Evolutionary conservation across 2,329 filamentous ascomycete species (phyloP).

Genomic region (Cytospora leucostoma): DNA sequence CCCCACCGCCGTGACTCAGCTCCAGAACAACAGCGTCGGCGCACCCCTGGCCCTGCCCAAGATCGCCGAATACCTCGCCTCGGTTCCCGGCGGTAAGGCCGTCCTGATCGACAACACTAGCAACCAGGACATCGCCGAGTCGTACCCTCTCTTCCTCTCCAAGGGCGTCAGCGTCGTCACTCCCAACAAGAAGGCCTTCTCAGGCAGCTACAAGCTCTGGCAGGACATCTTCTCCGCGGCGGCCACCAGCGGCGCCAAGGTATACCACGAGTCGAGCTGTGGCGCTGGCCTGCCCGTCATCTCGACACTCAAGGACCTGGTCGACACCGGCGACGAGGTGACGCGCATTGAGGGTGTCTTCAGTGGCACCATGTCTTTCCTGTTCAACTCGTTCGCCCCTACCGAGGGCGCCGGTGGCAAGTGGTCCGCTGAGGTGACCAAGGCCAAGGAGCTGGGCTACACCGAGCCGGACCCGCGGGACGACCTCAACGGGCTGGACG

Average conservation of each 20-base stretch:
- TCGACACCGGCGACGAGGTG: constrained; percentile 89
- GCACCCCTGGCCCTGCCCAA: constrained; percentile 68
- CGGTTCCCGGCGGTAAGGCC: constrained; percentile 66
- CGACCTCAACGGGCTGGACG: constrained; percentile 83
- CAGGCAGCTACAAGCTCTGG: constrained; percentile 78
- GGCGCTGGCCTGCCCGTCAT: constrained; percentile 92
- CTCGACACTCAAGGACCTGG: constrained; percentile 89
- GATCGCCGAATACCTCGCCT: constrained; percentile 75
- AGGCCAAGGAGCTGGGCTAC: constrained; percentile 91
- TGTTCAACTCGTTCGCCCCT: constrained; percentile 97
- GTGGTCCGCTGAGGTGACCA: constrained; percentile 89
- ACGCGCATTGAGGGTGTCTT: constrained; percentile 96
- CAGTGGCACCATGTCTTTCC: constrained; percentile 95
- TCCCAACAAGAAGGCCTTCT: constrained; percentile 98
- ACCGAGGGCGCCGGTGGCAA: constrained; percentile 72
- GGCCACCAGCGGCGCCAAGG: constrained; percentile 68
- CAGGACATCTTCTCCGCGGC: constrained; percentile 80
- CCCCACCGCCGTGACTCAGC: constrained; percentile 26
- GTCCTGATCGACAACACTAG: constrained; percentile 96
- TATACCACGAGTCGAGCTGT: constrained; percentile 95
- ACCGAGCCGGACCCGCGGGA: constrained; percentile 86
- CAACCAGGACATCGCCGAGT: constrained; percentile 78
- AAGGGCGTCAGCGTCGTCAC: constrained; percentile 89
- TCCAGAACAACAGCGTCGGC: constrained; percentile 21
- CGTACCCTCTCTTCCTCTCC: constrained; percentile 79